Conservation (phyloP, 169 alveolate genomes). For the Ichthyophthirius multifiliis region DNA sequence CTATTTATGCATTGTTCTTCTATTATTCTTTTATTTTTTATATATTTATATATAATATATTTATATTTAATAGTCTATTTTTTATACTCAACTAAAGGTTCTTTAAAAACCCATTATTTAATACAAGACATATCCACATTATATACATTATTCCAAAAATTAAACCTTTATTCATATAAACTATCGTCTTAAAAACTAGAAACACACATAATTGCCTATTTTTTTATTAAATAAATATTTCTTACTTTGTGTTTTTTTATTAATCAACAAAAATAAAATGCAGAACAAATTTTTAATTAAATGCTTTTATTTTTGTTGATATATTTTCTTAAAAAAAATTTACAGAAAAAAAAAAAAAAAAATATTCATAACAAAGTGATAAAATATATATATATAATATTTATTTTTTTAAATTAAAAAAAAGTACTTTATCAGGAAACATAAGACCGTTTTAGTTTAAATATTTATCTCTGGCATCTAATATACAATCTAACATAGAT, state of each 20-base stretch:
- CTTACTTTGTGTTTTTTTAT: too few species aligned
- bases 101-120: conserved; percentile 86
- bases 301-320: too few species aligned
- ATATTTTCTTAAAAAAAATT: too few species aligned
- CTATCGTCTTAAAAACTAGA: conserved; percentile 98
- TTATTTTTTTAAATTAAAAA: not conserved
- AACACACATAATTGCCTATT: conserved; percentile 86
- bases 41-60: not conserved
- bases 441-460: conserved; percentile 92
- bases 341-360: too few species aligned
- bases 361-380: too few species aligned
- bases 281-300: too few species aligned
- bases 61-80: conserved; percentile 78
- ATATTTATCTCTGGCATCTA: conserved; percentile 97
- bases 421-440: conserved; percentile 90
- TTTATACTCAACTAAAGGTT: conserved; percentile 95
- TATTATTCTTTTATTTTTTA: not conserved
- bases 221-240: not conserved
- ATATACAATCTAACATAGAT: conserved; percentile 96
- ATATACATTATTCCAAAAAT: conserved; percentile 95
- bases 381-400: too few species aligned
- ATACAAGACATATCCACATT: conserved; percentile 94
- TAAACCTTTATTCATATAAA: conserved; percentile 92
- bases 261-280: too few species aligned
- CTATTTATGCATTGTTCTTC: conserved; percentile 41